Conservation (phyloP, 2,329 filamentous ascomycete species). For the Stagonosporopsis cucurbitacearum region DNA sequence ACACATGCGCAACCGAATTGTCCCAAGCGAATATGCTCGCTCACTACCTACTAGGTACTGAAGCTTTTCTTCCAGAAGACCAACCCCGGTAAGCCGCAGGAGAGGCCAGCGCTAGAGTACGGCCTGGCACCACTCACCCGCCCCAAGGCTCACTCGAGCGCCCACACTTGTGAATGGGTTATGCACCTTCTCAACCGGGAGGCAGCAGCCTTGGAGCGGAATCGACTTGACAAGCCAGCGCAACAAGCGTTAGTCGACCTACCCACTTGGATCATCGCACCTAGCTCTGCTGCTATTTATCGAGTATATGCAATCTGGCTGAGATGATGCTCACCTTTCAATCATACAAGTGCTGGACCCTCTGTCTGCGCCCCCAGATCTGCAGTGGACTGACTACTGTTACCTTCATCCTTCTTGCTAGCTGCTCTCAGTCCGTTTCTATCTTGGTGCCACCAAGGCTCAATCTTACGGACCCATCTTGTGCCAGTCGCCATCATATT, state of each 20-base stretch:
- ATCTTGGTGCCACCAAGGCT: constrained; percentile 40
- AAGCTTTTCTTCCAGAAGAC: constrained; percentile 32
- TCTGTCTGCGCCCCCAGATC: constrained; percentile 41
- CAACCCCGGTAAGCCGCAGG: constrained; percentile 34
- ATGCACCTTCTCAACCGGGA: constrained; percentile 43
- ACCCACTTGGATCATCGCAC: constrained; percentile 27
- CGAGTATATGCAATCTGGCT: constrained; percentile 26
- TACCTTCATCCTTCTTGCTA: constrained; percentile 17
- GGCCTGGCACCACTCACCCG: constrained; percentile 38
- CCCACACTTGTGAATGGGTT: constrained; percentile 46
- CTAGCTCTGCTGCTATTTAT: constrained; percentile 27
- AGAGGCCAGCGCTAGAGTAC: constrained; percentile 35
- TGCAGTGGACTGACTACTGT: constrained; percentile 22
- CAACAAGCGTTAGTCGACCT: constrained; percentile 35
- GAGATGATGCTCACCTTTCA: constrained; percentile 30
- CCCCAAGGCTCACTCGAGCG: constrained; percentile 45
- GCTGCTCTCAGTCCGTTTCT: constrained; percentile 27
- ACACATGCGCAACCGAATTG: constrained; percentile 10
- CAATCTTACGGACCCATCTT: constrained; percentile 37
- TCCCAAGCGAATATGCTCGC: constrained; percentile 17
- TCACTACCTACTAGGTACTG: too few relatives aligned
- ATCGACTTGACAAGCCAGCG: constrained; percentile 34
- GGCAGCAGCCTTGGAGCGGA: constrained; percentile 30
- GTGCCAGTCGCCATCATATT: too few relatives aligned
- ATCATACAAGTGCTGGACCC: constrained; percentile 32